Percentiles rank a stretch among this genome's conserved stretches.
phyloP scores from a whole-genome alignment of 208 protist species.

The Leishmania guyanensis region DNA sequence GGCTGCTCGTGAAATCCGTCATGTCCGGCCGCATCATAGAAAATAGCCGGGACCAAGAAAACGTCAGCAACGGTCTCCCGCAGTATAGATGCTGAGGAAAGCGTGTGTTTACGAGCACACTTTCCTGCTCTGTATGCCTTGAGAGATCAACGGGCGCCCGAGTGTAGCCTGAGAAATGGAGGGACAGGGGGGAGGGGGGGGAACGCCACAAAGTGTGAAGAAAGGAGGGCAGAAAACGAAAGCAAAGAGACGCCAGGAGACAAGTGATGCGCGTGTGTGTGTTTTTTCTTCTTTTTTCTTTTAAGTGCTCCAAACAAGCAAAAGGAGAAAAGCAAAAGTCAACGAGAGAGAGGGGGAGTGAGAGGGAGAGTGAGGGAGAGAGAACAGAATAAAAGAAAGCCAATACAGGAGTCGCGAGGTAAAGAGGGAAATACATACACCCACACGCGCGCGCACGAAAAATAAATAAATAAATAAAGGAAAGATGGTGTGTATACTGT shows the following conservation, averaged over 20 bases:
- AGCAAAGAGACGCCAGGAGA: not conserved
- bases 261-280: not conserved
- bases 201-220: not conserved
- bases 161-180: not conserved
- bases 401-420: not conserved
- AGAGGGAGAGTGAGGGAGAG: not conserved
- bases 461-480: not conserved
- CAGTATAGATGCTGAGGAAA: not conserved
- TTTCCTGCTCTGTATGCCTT: not conserved
- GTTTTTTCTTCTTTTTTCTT: not conserved
- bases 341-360: not conserved
- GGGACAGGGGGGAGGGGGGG: not conserved
- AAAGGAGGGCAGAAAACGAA: not conserved
- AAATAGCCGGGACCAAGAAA: not conserved
- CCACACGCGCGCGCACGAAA: conserved; percentile 2
- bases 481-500: not conserved
- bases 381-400: conserved; percentile 3
- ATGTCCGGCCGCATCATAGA: not conserved
- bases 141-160: not conserved
- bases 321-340: not conserved
- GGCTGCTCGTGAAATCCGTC: conserved; percentile 12
- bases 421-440: conserved; percentile 10
- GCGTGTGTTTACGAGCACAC: not conserved
- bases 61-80: not conserved
- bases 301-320: not conserved